Evolutionary conservation across 2,329 filamentous ascomycete genomes (phyloP).

Genomic region (Alternaria rosae): DNA sequence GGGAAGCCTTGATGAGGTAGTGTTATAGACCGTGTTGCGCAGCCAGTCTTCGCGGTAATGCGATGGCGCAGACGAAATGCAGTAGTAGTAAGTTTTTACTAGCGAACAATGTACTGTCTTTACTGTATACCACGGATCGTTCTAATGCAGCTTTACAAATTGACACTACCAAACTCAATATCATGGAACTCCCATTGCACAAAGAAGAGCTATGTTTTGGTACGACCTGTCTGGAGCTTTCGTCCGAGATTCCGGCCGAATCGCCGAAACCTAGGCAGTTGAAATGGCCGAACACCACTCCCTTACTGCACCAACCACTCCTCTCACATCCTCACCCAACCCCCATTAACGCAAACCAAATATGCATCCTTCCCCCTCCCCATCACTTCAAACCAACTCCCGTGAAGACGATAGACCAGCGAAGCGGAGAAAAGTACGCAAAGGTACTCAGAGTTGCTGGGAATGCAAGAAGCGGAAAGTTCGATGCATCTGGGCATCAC

Average conservation of each 20-base stretch:
- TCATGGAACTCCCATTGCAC: no score
- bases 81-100: background rate
- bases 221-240: background rate
- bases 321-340: background rate
- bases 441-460: conserved; percentile 51
- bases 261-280: no score
- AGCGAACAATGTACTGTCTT: background rate
- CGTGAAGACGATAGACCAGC: background rate
- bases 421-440: conserved; percentile 43
- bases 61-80: background rate
- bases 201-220: no score
- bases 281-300: background rate
- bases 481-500: conserved; percentile 24
- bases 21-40: background rate
- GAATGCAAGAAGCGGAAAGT: conserved; percentile 46
- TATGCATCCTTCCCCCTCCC: background rate
- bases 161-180: no score
- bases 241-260: conserved; percentile 1
- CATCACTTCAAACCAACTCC: background rate
- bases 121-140: no score
- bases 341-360: background rate
- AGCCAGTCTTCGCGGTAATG: background rate
- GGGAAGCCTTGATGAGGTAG: conserved; percentile 30
- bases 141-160: no score
- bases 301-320: background rate